Base-by-base conservation (phyloP, 1,284 basidiomycete genomes). In the Anthracocystis walkeri region DNA sequence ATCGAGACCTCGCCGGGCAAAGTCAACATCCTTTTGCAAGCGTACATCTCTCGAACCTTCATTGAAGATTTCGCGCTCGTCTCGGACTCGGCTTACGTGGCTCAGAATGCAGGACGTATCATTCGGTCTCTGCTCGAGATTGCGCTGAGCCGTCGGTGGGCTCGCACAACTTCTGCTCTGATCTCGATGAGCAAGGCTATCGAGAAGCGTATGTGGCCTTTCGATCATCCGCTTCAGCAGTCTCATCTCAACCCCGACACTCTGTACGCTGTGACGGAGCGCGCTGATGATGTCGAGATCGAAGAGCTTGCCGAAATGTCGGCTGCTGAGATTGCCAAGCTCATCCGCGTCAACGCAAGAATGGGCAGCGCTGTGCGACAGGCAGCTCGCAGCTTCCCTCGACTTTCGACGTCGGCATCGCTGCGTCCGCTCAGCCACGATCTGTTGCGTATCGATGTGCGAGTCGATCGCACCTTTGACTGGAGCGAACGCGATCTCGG, bases 1-100 rank as follows among this genome's bases (percentile, higher is more conserved):
- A 89, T 90, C 6, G 90, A 92, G 65, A 92, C 91, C n/a, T 90
- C 88, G 60, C 89, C 91, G 40, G 93, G 92, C 57, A 99, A 99
- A 87, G 94, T 97, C 86, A 99, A 97, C 85, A 93, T 99, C 65
- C 88, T 99, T 35, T 88, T 99, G 27, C 97, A 99, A 86, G 92
- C 91, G 4, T 93, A 91, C 85, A 94, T 99, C 70, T 97, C 94
- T 25, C 88, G 89, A 57, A 89, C 90, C 23, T 88, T 88, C 48
- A 88, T 98, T 25, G 93, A 97, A 68, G 97, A 99, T 86, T 99
- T 98, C 85, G 97, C 97, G 10, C 88, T 99, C 56, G 92, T 99
- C 2, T 99, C 96, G 0, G 97, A 99, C 84, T 92, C 91, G 78
- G 94, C 92, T 4, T 99, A 97, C 82, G 93, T 86, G 16, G 80